These are phyloP conservation scores for Trichophyton verrucosum DNA, from an alignment of 2,329 filamentous ascomycete species.

Conservation along the genomic window DNA sequence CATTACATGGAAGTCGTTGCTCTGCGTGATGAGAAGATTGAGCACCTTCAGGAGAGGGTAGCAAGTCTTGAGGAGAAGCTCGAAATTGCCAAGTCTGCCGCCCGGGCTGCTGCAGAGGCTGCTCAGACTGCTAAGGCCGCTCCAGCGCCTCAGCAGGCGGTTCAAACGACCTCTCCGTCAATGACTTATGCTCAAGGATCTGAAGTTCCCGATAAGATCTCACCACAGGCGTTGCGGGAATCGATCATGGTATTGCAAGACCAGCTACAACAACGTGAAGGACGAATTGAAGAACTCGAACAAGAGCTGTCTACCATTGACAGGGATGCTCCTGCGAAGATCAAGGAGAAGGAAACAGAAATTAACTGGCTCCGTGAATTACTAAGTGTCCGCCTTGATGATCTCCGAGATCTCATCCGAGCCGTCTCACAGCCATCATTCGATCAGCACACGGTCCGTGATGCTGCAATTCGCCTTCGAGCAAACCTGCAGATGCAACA, in stretches of 20 bases:
- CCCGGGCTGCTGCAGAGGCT: slow-evolving; percentile 67
- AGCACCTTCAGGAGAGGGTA: slow-evolving; percentile 76
- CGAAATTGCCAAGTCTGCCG: slow-evolving; percentile 77
- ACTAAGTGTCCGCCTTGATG: slow-evolving; percentile 76
- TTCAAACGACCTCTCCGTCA: slow-evolving; percentile 37
- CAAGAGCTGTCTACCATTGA: slow-evolving; percentile 56
- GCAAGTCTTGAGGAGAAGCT: slow-evolving; percentile 79
- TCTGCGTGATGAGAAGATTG: slow-evolving; percentile 70
- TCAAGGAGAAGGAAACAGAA: slow-evolving; percentile 86
- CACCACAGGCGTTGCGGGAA: slow-evolving; percentile 85
- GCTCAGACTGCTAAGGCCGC: slow-evolving; percentile 43
- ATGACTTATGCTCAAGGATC: slow-evolving; percentile 32
- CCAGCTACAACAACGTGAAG: slow-evolving; percentile 87
- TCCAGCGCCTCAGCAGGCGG: slow-evolving; percentile 22
- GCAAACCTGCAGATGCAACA: slow-evolving; percentile 97
- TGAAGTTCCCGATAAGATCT: slow-evolving; percentile 69
- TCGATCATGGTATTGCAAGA: slow-evolving; percentile 95
- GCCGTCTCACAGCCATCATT: slow-evolving; percentile 63
- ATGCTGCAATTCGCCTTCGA: slow-evolving; percentile 83
- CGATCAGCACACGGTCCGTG: slow-evolving; percentile 67
- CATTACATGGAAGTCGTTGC: slow-evolving; percentile 70
- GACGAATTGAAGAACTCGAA: slow-evolving; percentile 77
- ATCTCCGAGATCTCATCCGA: slow-evolving; percentile 81
- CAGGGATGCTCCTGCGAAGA: slow-evolving; percentile 64
- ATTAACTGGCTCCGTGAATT: slow-evolving; percentile 92